Evolutionary conservation across 2,329 filamentous ascomycete species (phyloP).

Genomic region (Fusarium burgessii): DNA sequence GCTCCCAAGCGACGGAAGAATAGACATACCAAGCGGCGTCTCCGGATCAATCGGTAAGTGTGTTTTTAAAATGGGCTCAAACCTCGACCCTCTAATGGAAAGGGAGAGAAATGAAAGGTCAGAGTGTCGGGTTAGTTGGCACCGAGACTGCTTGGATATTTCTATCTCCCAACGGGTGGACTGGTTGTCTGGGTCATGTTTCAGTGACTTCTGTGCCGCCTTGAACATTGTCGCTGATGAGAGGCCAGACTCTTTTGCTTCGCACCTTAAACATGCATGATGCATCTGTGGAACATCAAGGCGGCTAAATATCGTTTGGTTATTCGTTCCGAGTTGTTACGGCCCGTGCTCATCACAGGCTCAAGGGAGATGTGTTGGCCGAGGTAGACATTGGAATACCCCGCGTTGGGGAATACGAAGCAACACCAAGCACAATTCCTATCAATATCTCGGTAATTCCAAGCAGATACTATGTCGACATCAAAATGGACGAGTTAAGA

Average conservation of each 20-base stretch:
- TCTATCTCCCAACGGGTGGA: neutral
- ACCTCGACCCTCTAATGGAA: neutral
- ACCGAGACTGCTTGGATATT: accelerated
- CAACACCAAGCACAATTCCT: no score
- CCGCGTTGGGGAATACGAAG: neutral
- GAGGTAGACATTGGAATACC: neutral
- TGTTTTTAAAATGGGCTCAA: neutral
- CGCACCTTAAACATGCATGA: neutral
- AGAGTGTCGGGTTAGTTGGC: neutral
- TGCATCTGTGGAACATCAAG: neutral
- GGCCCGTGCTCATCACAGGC: neutral
- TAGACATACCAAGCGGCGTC: accelerated
- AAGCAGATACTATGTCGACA: no score
- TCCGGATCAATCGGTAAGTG: neutral
- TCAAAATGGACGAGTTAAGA: neutral
- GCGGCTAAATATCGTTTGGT: neutral
- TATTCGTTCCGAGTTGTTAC: neutral
- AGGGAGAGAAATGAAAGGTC: neutral
- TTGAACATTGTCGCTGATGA: neutral
- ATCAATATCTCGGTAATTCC: neutral
- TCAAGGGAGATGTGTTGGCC: neutral
- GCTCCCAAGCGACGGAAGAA: neutral
- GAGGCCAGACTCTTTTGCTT: neutral
- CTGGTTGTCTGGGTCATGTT: no score
- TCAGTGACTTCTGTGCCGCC: neutral